These are phyloP conservation scores for Camellia granthamiana DNA, from an alignment of 148 eudicot genomes.

Conservation along the genomic window DNA sequence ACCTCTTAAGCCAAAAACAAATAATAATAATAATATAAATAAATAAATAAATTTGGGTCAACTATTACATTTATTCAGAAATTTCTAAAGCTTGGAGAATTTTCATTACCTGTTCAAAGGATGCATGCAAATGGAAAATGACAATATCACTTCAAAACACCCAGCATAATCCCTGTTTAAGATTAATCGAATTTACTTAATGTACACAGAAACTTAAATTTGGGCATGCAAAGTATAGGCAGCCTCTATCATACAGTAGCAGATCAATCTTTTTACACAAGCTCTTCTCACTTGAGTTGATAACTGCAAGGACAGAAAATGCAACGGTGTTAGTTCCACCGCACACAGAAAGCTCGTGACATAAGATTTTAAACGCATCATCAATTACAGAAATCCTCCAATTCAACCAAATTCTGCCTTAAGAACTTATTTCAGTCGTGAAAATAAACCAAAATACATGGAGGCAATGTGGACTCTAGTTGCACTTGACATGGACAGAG, in stretches of 20 bases:
- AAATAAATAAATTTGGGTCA: neutral
- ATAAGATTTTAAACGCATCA: no score
- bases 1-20: neutral
- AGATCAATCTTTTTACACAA: slow-evolving; percentile 1
- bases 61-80: no score
- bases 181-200: neutral
- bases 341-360: neutral
- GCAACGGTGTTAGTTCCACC: neutral
- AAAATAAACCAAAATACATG: neutral
- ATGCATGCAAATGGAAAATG: neutral
- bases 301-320: slow-evolving; percentile 3
- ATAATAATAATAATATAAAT: no score
- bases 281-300: slow-evolving; percentile 1
- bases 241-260: neutral
- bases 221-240: neutral
- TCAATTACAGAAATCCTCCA: no score
- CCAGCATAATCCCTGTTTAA: neutral
- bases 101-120: neutral
- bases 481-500: neutral
- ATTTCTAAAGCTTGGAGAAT: neutral
- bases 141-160: neutral
- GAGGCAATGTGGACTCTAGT: neutral
- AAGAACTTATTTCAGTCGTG: neutral
- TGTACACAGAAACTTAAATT: neutral
- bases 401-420: neutral